Percentiles rank a stretch among this genome's conserved stretches.
Conservation (phyloP, 495 filamentous ascomycete genomes). For the Amorphotheca resinae region DNA sequence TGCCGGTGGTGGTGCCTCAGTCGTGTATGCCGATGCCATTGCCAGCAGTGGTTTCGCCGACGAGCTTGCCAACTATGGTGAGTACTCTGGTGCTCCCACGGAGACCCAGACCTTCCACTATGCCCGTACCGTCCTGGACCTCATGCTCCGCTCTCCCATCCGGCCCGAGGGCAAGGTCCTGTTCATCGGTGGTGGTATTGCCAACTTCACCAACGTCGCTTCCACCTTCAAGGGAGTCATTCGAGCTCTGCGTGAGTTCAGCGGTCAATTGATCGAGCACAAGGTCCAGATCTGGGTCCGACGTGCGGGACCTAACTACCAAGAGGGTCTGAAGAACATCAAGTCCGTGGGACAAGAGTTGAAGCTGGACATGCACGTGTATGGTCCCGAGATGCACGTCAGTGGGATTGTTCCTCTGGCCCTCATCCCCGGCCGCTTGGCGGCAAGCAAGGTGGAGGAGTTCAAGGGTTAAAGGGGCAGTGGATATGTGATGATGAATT, state of each 20-base stretch:
- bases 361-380: constrained; percentile 88
- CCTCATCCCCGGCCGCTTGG: constrained; percentile 42
- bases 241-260: constrained; percentile 85
- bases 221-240: constrained; percentile 99
- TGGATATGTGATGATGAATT: constrained; percentile 4
- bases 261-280: constrained; percentile 80
- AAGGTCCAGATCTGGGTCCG: constrained; percentile 99
- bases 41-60: constrained; percentile 89
- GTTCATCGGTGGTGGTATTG: constrained; percentile 99
- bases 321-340: constrained; percentile 99
- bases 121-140: constrained; percentile 87
- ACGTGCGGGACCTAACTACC: constrained; percentile 97
- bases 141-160: constrained; percentile 88
- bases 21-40: constrained; percentile 98
- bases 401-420: constrained; percentile 53
- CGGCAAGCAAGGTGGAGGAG: constrained; percentile 39
- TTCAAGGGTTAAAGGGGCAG: constrained; percentile 23
- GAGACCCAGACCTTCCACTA: constrained; percentile 99
- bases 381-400: constrained; percentile 90
- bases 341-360: constrained; percentile 91
- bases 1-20: constrained; percentile 97
- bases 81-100: constrained; percentile 97
- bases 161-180: constrained; percentile 90
- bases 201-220: constrained; percentile 98
- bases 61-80: constrained; percentile 98